Conservation (phyloP, 2,329 filamentous ascomycete species). For the Ophiostoma ips region DNA sequence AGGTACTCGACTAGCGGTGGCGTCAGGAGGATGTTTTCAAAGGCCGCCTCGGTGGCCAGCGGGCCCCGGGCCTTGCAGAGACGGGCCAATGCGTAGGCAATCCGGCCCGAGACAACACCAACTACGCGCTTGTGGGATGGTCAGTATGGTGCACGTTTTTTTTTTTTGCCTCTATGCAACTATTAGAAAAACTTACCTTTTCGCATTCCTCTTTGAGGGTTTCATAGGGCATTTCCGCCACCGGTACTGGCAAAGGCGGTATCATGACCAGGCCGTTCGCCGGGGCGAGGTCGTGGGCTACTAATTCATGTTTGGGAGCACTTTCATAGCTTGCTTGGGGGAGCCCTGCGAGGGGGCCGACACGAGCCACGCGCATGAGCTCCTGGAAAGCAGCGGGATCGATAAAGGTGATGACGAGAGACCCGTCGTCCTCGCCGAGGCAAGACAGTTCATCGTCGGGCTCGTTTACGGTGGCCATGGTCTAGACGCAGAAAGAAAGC, state of each 20-base stretch:
- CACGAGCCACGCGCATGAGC: not conserved
- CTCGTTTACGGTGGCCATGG: not conserved
- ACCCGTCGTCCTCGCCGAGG: not conserved
- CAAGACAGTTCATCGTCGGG: not conserved
- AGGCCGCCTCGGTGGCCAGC: not conserved
- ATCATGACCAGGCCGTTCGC: not conserved
- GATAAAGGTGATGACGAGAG: constrained; percentile 1
- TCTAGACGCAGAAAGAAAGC: too few relatives aligned
- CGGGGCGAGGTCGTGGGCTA: not conserved
- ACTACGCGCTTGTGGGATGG: not conserved
- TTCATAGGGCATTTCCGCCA: not conserved
- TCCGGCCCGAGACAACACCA: not conserved
- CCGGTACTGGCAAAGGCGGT: not conserved
- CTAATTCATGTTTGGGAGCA: not conserved
- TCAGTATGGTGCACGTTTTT: too few relatives aligned
- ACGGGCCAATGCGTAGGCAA: not conserved
- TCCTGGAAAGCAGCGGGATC: not conserved
- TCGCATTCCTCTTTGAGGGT: not conserved
- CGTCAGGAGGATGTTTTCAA: constrained; percentile 1
- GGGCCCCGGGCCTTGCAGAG: not conserved
- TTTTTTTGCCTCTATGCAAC: too few relatives aligned
- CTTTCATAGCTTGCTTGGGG: not conserved
- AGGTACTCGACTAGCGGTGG: not conserved
- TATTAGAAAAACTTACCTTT: too few relatives aligned
- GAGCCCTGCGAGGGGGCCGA: not conserved